These are phyloP conservation scores for Fusarium humuli DNA, from an alignment of 2,329 filamentous ascomycete species.

Conservation along the genomic window DNA sequence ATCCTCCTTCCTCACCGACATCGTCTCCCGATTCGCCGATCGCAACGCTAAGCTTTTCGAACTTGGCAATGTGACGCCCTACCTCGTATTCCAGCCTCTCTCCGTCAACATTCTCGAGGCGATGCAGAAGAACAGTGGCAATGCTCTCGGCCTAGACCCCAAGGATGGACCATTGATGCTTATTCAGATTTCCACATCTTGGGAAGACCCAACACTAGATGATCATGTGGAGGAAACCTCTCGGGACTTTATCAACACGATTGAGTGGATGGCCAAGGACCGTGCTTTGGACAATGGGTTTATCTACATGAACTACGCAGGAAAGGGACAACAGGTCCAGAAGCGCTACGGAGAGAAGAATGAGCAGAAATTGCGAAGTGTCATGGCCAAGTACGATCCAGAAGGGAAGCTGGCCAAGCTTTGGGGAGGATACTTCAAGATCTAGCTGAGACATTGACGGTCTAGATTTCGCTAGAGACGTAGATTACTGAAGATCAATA, in stretches of 20 bases:
- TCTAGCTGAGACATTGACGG: neutral
- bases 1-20: conserved; percentile 40
- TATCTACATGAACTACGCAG: conserved; percentile 62
- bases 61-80: conserved; percentile 21
- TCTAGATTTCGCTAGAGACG: neutral
- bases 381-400: conserved; percentile 55
- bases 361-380: conserved; percentile 47
- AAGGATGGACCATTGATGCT: conserved; percentile 8
- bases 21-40: conserved; percentile 44
- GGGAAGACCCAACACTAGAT: conserved; percentile 4
- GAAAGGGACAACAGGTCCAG: conserved; percentile 55
- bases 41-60: neutral
- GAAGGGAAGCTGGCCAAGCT: conserved; percentile 52
- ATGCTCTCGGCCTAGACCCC: conserved; percentile 6
- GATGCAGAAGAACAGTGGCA: conserved; percentile 26
- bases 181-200: conserved; percentile 12
- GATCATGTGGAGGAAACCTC: conserved; percentile 31
- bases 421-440: conserved; percentile 55
- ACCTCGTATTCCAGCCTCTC: conserved; percentile 55
- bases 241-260: conserved; percentile 2
- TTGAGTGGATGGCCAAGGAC: conserved; percentile 44
- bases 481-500: neutral
- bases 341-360: conserved; percentile 55
- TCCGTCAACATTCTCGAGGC: conserved; percentile 10
- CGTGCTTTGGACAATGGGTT: conserved; percentile 52